phyloP scores from a whole-genome alignment of 352 stramenopile genomes.

The Phytopythium montanum region DNA sequence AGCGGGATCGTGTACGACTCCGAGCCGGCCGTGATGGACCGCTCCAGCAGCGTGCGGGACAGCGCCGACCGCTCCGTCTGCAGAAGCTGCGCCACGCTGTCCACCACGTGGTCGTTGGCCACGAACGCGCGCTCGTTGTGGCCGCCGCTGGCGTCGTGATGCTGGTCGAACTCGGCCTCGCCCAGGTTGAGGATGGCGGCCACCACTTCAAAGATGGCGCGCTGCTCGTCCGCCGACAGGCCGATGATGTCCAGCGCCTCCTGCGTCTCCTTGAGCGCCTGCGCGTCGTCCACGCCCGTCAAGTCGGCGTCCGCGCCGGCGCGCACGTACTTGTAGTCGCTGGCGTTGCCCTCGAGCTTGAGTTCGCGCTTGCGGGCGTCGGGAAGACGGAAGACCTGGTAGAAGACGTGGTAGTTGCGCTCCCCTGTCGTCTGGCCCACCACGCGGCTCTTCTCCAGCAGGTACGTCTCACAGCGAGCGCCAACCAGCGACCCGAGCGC shows the following conservation, averaged over 20 bases:
- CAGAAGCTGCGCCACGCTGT: constrained; percentile 55
- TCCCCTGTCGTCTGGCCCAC: constrained; percentile 89
- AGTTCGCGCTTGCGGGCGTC: constrained; percentile 45
- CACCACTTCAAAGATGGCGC: constrained; percentile 93
- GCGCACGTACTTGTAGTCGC: constrained; percentile 79
- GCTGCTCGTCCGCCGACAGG: constrained; percentile 84
- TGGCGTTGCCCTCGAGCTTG: constrained; percentile 50
- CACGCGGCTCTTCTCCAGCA: constrained; percentile 96
- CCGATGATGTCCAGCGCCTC: constrained; percentile 89
- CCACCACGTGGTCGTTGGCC: constrained; percentile 50
- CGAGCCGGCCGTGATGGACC: constrained; percentile 89
- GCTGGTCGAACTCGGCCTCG: constrained; percentile 90
- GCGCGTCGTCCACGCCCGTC: constrained; percentile 61
- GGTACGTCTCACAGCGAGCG: constrained; percentile 87
- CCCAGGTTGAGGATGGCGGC: constrained; percentile 96
- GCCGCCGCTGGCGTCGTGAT: constrained; percentile 19
- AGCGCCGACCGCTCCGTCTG: constrained; percentile 66
- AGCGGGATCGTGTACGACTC: constrained; percentile 93
- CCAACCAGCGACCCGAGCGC: constrained; percentile 52
- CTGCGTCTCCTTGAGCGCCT: constrained; percentile 81
- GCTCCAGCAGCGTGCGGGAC: constrained; percentile 86
- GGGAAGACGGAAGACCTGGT: constrained; percentile 87
- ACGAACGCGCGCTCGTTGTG: constrained; percentile 57
- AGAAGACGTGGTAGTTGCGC: constrained; percentile 99
- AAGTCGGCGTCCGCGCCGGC: constrained; percentile 48